Evolutionary conservation across 768 basidiomycete genomes (phyloP), one percentile per base, ranked within the genome.

Genomic region (Boletus patriciae): DNA sequence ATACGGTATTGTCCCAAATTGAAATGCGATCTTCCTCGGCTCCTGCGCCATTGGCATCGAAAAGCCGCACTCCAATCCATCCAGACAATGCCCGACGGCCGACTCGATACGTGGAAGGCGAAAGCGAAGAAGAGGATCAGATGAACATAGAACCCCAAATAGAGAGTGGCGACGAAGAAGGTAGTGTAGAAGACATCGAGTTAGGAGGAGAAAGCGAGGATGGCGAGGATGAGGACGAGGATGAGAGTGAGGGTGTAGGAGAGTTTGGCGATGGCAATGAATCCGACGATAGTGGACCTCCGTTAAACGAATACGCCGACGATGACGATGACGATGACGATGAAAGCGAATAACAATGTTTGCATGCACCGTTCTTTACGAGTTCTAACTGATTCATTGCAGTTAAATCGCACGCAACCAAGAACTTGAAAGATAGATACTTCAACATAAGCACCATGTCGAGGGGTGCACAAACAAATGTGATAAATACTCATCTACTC

Each of bases 1-100:
- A 98, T 67, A 90, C 94, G 78, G 92, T 97, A 23, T 80, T 98
- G 47, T 89, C 93, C 0, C 97, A 98, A 69, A 90, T 98, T 53
- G 91, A 95, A 69, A 81, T 94, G 75, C 84, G 95, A 21, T 84
- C 90, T 29, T 84, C 89, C n/a, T 76, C 79, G 15, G 83, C 83
- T 12, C 88, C 87, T 21, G 79, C 84, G 3, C 77, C 82, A 6
- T 68, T 85, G 45, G 71, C 77, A 16, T 73, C 78, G 16, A 78
- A 73, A 46, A 75, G 74, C 52, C 72, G 71, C 31, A 77, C 76
- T 59, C 58, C 70, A 18, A 54, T 68, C 19, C 73, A 70, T 54
- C 58, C 70, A 58, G 69, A 75, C 66, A 67, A 72, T 42, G 70
- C 67, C 70, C 50, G 77, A 78, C 59, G 74, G 65, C 71, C 80